Base-by-base conservation (phyloP, 2,329 filamentous ascomycete species). In the Chaetomium olivaceum region DNA sequence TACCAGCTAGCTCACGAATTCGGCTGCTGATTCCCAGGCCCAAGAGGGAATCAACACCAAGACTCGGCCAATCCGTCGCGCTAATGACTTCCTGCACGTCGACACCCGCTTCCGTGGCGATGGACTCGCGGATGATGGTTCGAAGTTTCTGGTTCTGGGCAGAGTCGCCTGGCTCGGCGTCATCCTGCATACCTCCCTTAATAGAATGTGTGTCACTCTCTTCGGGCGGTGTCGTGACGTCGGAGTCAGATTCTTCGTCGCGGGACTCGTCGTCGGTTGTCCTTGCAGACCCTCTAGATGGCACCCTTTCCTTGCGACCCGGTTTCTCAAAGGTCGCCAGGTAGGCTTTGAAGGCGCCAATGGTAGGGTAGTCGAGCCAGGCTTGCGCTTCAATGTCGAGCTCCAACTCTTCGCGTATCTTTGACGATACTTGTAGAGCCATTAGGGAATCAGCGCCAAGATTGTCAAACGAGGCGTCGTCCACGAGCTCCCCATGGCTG, bases 21-120 rank as follows among this genome's bases (percentile, higher is more conserved):
- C 80, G 81, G 46, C 83, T 83, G 1, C 85, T 77, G 61, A 87
- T 86, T 2, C 82, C 82, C 33, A 87, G 73, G 48, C 81, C 83
- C 79, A 87, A 85, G 25, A 87, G 78, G 1, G 84, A 87, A 72
- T 87, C 85, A 78, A 87, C 85, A 3, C 85, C 85, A 14, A 87
- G 76, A 2, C 83, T 81, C n/a, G 82, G 81, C 62, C 87, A 77
- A 68, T 86, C 82, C 0, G 82, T 81, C 0, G 82, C 82, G 25
- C 82, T 82, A 3, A 83, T 75, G 33, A 87, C 80, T 71, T 91
- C 88, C 33, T 87, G 85, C 12, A 89, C 80, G 27, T 88, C 85
- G n/a, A 91, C 86, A 64, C 87, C 87, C 83, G 91, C 90, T 76
- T 91, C 89, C 46, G 83, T 81, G n/a, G 88, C 86, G 68, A 91